Conservation (phyloP, 768 basidiomycete species). For the Lentinus brumalis region DNA sequence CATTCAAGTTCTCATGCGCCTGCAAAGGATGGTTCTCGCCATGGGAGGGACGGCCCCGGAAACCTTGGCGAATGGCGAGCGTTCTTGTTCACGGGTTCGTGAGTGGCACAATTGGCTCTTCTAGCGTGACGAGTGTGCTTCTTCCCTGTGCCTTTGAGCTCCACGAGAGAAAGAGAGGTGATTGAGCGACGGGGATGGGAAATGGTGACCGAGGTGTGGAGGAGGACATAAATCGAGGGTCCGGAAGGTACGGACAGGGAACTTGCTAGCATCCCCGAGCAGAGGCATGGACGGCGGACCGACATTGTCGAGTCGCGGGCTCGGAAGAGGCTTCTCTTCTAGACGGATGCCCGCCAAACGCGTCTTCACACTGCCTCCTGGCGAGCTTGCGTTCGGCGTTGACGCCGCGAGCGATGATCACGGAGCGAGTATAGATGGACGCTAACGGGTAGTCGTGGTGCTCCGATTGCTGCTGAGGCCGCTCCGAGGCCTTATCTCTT, state of each 20-base stretch:
- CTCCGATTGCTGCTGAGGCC: neutral
- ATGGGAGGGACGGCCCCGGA: neutral
- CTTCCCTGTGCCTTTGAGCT: neutral
- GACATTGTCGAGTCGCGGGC: neutral
- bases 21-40: neutral
- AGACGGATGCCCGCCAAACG: neutral
- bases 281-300: conserved; percentile 2
- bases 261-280: conserved; percentile 1
- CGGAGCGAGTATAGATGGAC: neutral
- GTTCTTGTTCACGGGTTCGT: neutral
- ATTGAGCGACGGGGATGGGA: neutral
- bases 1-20: neutral
- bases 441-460: neutral
- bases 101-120: neutral
- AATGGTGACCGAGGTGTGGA: neutral
- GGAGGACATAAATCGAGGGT: conserved; percentile 4
- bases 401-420: neutral
- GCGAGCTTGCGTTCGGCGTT: neutral
- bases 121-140: neutral
- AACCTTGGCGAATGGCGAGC: neutral
- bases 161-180: neutral
- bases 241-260: neutral
- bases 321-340: conserved; percentile 8
- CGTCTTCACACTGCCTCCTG: conserved; percentile 6
- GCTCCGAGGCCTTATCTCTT: no score